phyloP scores from a whole-genome alignment of 805 yeast genomes.

The Candida boidinii region DNA sequence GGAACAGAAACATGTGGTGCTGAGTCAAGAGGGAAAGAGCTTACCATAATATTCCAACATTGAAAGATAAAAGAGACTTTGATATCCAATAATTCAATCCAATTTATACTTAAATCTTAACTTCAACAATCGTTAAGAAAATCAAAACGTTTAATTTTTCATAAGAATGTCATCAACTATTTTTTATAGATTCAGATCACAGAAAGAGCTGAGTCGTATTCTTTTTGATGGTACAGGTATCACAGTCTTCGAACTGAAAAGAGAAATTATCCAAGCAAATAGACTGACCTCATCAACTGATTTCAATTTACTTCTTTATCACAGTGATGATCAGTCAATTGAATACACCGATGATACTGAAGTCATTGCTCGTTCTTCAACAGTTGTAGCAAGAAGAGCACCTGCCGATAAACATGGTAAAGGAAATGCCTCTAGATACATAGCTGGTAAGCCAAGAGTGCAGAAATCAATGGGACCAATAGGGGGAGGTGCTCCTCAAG shows the following conservation, averaged over 20 bases:
- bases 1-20: too few relatives aligned
- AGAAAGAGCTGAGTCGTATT: slow-evolving; percentile 67
- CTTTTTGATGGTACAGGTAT: slow-evolving; percentile 95
- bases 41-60: too few relatives aligned
- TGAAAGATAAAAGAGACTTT: background rate
- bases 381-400: slow-evolving; percentile 71
- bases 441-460: slow-evolving; percentile 61
- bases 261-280: slow-evolving; percentile 78
- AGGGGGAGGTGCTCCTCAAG: background rate
- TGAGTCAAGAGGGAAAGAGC: too few relatives aligned
- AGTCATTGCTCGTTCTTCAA: slow-evolving; percentile 84
- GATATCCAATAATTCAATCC: background rate
- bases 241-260: slow-evolving; percentile 87
- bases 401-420: slow-evolving; percentile 53
- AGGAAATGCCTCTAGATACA: slow-evolving; percentile 61
- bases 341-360: slow-evolving; percentile 85
- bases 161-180: slow-evolving; percentile 91
- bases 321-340: slow-evolving; percentile 46
- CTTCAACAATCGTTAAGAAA: too few relatives aligned
- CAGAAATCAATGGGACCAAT: slow-evolving; percentile 19
- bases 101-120: background rate
- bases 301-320: slow-evolving; percentile 65
- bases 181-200: slow-evolving; percentile 80
- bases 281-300: slow-evolving; percentile 78
- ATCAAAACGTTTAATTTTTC: too few relatives aligned